Conservation (phyloP, 1,284 basidiomycete genomes). For the Moniliella sp. region DNA sequence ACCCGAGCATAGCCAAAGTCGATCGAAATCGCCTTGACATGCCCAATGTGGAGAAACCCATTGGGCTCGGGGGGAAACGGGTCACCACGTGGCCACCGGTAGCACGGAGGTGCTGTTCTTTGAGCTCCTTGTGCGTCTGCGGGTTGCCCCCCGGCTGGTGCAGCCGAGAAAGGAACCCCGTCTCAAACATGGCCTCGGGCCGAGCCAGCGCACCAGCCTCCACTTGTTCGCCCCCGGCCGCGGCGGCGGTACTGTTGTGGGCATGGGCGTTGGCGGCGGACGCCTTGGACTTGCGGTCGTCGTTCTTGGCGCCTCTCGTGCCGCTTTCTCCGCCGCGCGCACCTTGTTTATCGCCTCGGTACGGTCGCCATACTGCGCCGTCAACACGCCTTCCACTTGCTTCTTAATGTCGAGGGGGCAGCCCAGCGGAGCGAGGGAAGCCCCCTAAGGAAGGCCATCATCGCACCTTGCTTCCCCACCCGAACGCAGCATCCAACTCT, state of each 20-base stretch:
- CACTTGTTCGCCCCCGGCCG: constrained; percentile 4
- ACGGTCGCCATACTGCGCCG: constrained; percentile 50
- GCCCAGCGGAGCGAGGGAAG: constrained; percentile 50
- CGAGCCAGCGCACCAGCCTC: too few species aligned
- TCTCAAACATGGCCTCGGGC: constrained; percentile 58
- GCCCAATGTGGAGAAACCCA: constrained; percentile 78
- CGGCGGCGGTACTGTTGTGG: constrained; percentile 7
- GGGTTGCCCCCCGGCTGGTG: constrained; percentile 87
- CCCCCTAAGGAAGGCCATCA: constrained; percentile 22
- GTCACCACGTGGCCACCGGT: constrained; percentile 75
- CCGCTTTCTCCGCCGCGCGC: constrained; percentile 1
- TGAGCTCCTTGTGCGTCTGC: constrained; percentile 57
- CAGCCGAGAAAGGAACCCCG: constrained; percentile 77
- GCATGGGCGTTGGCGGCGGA: constrained; percentile 3
- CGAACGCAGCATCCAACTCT: constrained; percentile 36
- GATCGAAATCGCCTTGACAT: constrained; percentile 94
- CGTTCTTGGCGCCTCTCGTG: constrained; percentile 35
- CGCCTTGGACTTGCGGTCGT: constrained; percentile 45
- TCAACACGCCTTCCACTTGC: constrained; percentile 57
- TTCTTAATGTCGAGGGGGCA: constrained; percentile 68
- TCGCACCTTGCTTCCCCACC: constrained; percentile 19
- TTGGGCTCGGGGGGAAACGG: constrained; percentile 98
- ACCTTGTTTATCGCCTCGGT: constrained; percentile 7
- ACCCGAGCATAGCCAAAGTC: constrained; percentile 92
- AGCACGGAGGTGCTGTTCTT: constrained; percentile 56